Percentiles rank a stretch among this genome's conserved stretches.
Conservation (phyloP, 345 rosid genomes). For the Citrus australasica region DNA sequence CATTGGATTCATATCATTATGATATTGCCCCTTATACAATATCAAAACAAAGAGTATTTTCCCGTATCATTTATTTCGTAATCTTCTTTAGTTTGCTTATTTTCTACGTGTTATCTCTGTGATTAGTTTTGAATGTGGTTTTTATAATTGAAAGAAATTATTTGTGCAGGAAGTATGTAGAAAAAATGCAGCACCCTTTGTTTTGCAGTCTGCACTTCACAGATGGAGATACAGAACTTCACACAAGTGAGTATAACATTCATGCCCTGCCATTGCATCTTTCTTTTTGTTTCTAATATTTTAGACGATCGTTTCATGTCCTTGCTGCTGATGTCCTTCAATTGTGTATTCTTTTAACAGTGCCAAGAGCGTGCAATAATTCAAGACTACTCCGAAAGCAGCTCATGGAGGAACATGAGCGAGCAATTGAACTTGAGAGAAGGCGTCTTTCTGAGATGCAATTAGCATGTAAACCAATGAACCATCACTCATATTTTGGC, state of each 20-base stretch:
- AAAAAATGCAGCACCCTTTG: slow-evolving; percentile 50
- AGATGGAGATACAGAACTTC: slow-evolving; percentile 64
- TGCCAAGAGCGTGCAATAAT: slow-evolving; percentile 37
- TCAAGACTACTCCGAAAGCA: slow-evolving; percentile 51
- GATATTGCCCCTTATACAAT: not conserved
- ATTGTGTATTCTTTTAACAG: slow-evolving; percentile 25
- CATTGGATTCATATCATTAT: not conserved
- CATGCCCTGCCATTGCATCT: not conserved
- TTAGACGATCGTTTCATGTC: not conserved
- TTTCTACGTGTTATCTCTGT: not conserved
- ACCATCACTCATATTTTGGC: slow-evolving; percentile 43
- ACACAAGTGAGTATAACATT: slow-evolving; percentile 38
- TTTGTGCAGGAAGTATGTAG: slow-evolving; percentile 45
- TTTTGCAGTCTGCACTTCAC: slow-evolving; percentile 37
- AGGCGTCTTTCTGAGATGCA: slow-evolving; percentile 38
- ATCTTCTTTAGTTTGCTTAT: not conserved
- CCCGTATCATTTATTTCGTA: not conserved
- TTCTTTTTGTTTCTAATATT: not conserved
- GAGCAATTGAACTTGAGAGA: slow-evolving; percentile 45
- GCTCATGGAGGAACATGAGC: slow-evolving; percentile 45
- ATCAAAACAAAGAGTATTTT: not conserved
- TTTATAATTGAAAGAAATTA: not conserved
- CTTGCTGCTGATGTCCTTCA: not conserved
- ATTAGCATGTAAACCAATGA: slow-evolving; percentile 32
- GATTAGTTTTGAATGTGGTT: not conserved